These are phyloP conservation scores for Prunus mira DNA, from an alignment of 306 rosid species.

Conservation along the genomic window DNA sequence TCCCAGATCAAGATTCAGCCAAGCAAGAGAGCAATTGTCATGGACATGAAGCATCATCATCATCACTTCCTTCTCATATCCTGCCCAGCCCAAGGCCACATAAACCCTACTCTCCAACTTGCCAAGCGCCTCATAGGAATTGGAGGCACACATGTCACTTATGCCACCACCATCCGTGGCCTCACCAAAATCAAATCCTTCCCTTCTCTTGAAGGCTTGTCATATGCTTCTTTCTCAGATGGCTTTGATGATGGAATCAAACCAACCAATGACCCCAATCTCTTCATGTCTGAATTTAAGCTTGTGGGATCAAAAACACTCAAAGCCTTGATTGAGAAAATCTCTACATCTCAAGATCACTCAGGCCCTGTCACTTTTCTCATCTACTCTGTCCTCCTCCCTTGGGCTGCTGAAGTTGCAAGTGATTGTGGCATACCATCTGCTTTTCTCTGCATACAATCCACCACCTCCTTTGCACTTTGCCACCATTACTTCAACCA, in stretches of 20 bases:
- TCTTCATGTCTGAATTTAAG: constrained; percentile 6
- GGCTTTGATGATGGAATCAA: constrained; percentile 17
- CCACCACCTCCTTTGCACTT: constrained; percentile 15
- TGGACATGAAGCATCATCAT: background rate
- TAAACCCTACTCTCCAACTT: constrained; percentile 19
- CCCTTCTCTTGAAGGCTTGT: constrained; percentile 1
- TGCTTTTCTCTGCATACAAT: constrained; percentile 12
- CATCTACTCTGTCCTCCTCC: constrained; percentile 19
- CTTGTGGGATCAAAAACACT: constrained; percentile 16
- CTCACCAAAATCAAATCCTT: background rate
- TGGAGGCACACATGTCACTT: constrained; percentile 8
- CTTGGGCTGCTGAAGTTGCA: constrained; percentile 30
- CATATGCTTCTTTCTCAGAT: constrained; percentile 7
- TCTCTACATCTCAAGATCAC: background rate
- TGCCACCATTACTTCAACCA: constrained; percentile 10
- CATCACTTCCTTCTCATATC: constrained; percentile 16
- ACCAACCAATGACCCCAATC: background rate
- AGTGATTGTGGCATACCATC: constrained; percentile 17
- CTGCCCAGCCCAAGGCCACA: constrained; percentile 4
- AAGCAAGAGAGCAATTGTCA: background rate
- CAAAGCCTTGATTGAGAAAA: background rate
- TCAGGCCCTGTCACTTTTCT: constrained; percentile 19
- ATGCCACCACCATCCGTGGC: constrained; percentile 1
- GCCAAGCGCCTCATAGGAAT: constrained; percentile 1
- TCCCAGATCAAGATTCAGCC: background rate